Percentiles rank a stretch among this genome's conserved stretches.
Conservation (phyloP, 495 filamentous ascomycete species). For the Glutinoglossum americanum region DNA sequence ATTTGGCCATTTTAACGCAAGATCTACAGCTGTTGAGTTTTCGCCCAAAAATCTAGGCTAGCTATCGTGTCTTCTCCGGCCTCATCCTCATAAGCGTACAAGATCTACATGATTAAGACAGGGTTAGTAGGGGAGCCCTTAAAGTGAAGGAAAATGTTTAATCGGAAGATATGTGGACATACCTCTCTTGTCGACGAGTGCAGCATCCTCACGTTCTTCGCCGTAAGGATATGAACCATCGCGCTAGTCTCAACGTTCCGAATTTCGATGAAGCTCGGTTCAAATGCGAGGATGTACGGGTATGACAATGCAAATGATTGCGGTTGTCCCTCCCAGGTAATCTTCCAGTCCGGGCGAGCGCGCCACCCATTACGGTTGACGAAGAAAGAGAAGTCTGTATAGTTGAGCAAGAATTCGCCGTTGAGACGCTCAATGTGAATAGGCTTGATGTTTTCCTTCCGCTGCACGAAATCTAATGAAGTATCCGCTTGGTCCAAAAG, state of each 20-base stretch:
- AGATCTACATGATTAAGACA: constrained; percentile 40
- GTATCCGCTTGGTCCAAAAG: constrained; percentile 96
- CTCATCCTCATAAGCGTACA: constrained; percentile 96
- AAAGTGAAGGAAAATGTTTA: no score
- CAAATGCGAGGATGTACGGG: constrained; percentile 93
- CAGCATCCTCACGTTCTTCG: constrained; percentile 89
- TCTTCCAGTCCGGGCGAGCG: constrained; percentile 84
- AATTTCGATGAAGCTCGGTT: constrained; percentile 97
- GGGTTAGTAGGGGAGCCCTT: constrained; percentile 10
- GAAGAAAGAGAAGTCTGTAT: constrained; percentile 96
- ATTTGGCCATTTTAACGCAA: no score
- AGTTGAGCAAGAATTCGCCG: constrained; percentile 93
- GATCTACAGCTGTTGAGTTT: not conserved
- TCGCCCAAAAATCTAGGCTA: constrained; percentile 89
- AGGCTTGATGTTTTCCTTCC: constrained; percentile 83
- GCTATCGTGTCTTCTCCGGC: constrained; percentile 78
- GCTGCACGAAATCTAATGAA: constrained; percentile 84
- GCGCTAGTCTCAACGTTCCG: constrained; percentile 80
- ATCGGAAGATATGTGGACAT: constrained; percentile 13
- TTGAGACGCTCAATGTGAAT: constrained; percentile 94
- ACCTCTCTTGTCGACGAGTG: constrained; percentile 94
- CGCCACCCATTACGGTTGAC: constrained; percentile 98
- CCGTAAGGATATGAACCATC: constrained; percentile 79
- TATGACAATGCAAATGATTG: constrained; percentile 79
- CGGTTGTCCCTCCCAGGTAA: constrained; percentile 90